These are phyloP conservation scores for Solanum lycopersicoides DNA, from an alignment of 257 asterid species.

Conservation along the genomic window DNA sequence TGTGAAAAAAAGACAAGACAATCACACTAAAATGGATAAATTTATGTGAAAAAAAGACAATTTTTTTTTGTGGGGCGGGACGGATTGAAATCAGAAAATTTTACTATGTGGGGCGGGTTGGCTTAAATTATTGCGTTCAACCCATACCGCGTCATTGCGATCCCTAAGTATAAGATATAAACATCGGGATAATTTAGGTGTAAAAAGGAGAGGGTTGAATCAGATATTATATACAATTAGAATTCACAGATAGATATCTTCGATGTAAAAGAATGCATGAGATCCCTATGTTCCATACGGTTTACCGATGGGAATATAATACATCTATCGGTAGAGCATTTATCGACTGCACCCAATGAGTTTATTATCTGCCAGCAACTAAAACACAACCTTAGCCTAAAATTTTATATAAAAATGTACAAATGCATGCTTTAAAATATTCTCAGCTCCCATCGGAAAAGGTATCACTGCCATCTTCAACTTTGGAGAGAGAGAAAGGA, in stretches of 20 bases:
- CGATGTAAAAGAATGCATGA: neutral
- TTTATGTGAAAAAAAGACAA: too few relatives aligned
- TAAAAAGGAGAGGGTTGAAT: neutral
- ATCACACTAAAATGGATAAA: too few relatives aligned
- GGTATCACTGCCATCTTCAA: conserved; percentile 30
- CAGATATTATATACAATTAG: neutral
- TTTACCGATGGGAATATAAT: neutral
- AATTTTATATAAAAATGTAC: neutral
- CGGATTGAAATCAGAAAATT: too few relatives aligned
- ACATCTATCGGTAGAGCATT: neutral
- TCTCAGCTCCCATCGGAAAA: conserved; percentile 14
- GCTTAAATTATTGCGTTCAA: too few relatives aligned
- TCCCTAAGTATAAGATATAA: neutral
- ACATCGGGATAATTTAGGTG: neutral
- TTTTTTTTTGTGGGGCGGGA: too few relatives aligned
- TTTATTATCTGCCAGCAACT: neutral
- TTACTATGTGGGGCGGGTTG: too few relatives aligned
- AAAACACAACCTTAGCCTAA: neutral
- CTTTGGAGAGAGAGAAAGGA: conserved; percentile 53
- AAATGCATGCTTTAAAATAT: neutral
- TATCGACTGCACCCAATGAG: neutral
- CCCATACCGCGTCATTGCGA: too few relatives aligned
- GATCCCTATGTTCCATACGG: neutral
- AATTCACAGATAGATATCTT: neutral
- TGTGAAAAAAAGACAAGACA: too few relatives aligned